Base-by-base conservation (phyloP, 2,329 filamentous ascomycete species). In the Clonostachys byssicola region DNA sequence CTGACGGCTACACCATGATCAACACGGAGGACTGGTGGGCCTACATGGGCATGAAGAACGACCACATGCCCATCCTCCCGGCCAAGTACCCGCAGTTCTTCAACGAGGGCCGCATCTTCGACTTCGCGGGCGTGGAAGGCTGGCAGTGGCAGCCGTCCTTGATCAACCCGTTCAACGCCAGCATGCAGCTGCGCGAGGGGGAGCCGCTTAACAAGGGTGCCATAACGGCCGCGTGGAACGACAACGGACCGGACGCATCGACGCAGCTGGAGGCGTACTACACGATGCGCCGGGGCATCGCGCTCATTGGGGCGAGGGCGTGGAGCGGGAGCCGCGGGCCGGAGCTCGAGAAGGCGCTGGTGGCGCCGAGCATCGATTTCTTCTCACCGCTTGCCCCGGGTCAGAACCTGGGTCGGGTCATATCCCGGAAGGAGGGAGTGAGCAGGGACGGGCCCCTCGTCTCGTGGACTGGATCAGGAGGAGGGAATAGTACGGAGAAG, bases 31-130 rank as follows among this genome's bases (percentile, higher is more conserved):
- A 75, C 51, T 73, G 71, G 70, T 75, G 72, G 76, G 74, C 72
- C 0, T 80, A 80, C 51, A 75, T 78, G 66, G 72, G 69, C 6
- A 54, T 80, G 45, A 80, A 80, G 49, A 80, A 77, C 49, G 70
- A 75, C 49, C 71, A 74, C 51, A 69, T 57, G 44, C 72, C 71
- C 2, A 73, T 74, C 35, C 47, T 68, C 0, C 72, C 72, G 1
- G 70, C 69, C 1, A 63, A 66, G 5, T 75, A 75, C 43, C 68
- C 71, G 2, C 71, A 74, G 41, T 71, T 71, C 50, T 74, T 70
- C 57, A 73, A 74, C 49, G 59, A 63, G 43, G 61, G 61, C n/a
- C 62, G 71, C 1, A 62, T 71, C 1, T 50, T 74, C 45, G 64
- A 71, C 50, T 80, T 80, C 40, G 71, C 65, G 3, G 61, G 65